Evolutionary conservation across 176 grass and related monocot genomes (phyloP).

Genomic region (Secale cereale): DNA sequence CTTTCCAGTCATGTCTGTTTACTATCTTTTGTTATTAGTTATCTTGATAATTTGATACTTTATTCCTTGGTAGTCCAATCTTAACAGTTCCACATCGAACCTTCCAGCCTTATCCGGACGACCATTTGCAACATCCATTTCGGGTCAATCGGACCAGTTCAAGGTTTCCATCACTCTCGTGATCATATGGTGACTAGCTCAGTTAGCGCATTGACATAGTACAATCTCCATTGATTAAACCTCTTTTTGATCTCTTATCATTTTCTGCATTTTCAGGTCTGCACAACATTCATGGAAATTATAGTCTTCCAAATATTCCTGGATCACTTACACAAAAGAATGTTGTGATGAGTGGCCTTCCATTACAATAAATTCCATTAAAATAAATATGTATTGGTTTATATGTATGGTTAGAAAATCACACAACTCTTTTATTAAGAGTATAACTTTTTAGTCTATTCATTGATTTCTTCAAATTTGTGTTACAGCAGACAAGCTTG

Average conservation of each 20-base stretch:
- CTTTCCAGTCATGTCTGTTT: neutral
- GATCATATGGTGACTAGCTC: slow-evolving; percentile 17
- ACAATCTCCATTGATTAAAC: neutral
- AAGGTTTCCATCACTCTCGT: slow-evolving; percentile 91
- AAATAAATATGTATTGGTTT: too few relatives aligned
- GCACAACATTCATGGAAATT: slow-evolving; percentile 86
- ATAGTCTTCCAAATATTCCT: slow-evolving; percentile 76
- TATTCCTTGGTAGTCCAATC: slow-evolving; percentile 54
- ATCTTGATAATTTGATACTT: neutral
- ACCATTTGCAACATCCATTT: slow-evolving; percentile 41
- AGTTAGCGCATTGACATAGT: neutral
- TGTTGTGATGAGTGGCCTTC: slow-evolving; percentile 66
- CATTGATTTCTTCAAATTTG: too few relatives aligned
- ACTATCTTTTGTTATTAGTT: too few relatives aligned
- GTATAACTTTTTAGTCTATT: too few relatives aligned
- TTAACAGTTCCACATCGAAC: slow-evolving; percentile 75
- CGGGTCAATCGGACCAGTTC: slow-evolving; percentile 36
- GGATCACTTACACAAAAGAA: slow-evolving; percentile 70
- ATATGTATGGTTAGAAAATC: too few relatives aligned
- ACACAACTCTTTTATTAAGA: too few relatives aligned
- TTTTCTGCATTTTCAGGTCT: slow-evolving; percentile 47
- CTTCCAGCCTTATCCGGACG: slow-evolving; percentile 74
- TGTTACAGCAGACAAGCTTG: slow-evolving; percentile 28
- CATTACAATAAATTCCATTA: slow-evolving; percentile 11
- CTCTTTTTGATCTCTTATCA: slow-evolving; percentile 11